Evolutionary conservation across 306 rosid genomes (phyloP).

Genomic region (Vigna nakashimae): DNA sequence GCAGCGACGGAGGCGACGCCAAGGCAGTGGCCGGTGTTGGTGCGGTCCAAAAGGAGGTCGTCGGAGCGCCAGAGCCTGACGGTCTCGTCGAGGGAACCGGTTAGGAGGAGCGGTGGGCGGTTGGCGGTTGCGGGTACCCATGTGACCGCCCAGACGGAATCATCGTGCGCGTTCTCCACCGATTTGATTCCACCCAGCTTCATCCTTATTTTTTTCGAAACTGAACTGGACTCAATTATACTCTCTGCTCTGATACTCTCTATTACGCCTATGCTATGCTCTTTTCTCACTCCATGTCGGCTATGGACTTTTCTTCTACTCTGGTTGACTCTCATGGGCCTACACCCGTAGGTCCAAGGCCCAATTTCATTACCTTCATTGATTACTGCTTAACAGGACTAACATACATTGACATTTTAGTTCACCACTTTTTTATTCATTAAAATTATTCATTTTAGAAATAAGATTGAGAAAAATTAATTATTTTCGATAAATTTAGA

Average conservation of each 20-base stretch:
- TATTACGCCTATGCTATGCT: neutral
- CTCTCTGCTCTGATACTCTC: neutral
- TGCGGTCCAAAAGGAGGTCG: constrained; percentile 73
- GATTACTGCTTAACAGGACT: no score
- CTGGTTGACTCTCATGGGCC: constrained; percentile 27
- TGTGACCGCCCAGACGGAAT: constrained; percentile 92
- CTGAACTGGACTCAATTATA: neutral
- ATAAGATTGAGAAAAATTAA: no score
- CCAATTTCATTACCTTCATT: neutral
- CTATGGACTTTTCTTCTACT: neutral
- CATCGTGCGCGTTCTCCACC: constrained; percentile 85
- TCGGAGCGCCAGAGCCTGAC: constrained; percentile 92
- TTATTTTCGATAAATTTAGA: no score
- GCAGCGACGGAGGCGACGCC: constrained; percentile 96
- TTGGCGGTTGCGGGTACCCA: constrained; percentile 88
- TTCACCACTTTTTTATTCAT: neutral
- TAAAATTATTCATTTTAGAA: no score
- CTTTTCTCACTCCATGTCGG: neutral
- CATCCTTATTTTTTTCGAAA: constrained; percentile 45
- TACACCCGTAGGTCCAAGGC: neutral
- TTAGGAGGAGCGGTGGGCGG: constrained; percentile 77
- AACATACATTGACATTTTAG: no score
- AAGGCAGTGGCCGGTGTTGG: constrained; percentile 92
- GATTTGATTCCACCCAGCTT: constrained; percentile 92
- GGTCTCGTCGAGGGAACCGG: constrained; percentile 95